Evolutionary conservation across 192 early-diverging fungal genomes (phyloP), one percentile per base, ranked within the genome.

Genomic region (Coemansia sp.): DNA sequence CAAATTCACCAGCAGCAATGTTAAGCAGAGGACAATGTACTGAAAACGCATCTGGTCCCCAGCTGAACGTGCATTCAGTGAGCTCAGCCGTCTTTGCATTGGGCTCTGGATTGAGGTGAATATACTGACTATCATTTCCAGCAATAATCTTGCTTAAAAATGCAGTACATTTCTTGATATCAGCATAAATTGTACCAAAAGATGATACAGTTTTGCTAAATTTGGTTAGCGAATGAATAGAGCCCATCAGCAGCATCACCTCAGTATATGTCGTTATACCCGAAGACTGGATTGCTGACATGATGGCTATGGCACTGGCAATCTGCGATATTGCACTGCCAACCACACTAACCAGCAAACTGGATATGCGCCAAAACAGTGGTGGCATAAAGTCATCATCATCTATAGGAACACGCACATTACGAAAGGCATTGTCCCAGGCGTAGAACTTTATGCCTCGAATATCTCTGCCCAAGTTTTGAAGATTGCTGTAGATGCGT

Each of bases 371-470:
- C 65, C 78, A 69, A 12, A 78, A 32, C n/a, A 62, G 10, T 0
- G 75, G 72, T 5, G 79, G 60, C 7, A 57, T 38, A 43, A 57
- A 48, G 1, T 50, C 27, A 21, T 56, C 47, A 10, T 49, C 38
- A 19, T 79, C 70, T 15, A 59, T 12, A 5, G 48, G 11, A 21
- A 11, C 15, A 4, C 17, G 50, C 3, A 51, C 52, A 37, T 24
- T 57, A 37, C 25, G 64, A 19, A 71, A 69, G 15, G 61, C 78
- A 2, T 75, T 47, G 41, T 84, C 83, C 85, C 85, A 89, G 12
- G 84, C 85, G 56, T 87, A 89, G 43, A 85, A 85, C 65, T 89
- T 91, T 64, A 91, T 85, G n/a, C 84, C 76, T n/a, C 83, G 82
- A 19, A 88, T 85, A 5, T 85, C 76, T 10, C 76, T 66, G 6